Evolutionary conservation across 768 basidiomycete genomes (phyloP).

Genomic region (Pulveroboletus sp.): DNA sequence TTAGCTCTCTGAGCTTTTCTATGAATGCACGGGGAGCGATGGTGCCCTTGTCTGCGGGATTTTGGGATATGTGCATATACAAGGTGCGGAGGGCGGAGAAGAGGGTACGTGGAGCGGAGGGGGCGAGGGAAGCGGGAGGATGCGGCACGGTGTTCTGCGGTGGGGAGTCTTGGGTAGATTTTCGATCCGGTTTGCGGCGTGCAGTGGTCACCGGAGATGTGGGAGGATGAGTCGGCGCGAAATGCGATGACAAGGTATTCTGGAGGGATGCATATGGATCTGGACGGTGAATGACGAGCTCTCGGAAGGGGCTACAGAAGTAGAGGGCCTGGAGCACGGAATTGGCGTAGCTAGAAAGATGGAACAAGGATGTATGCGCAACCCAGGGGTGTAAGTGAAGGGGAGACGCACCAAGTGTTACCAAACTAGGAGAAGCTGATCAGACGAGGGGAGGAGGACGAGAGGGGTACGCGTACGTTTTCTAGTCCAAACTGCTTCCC

Average conservation of each 20-base stretch:
- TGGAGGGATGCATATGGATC: conserved; percentile 45
- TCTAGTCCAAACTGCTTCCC: conserved; percentile 93
- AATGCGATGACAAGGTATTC: conserved; percentile 28
- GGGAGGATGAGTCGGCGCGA: conserved; percentile 15
- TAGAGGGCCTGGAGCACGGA: conserved; percentile 98
- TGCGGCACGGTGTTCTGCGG: conserved; percentile 25
- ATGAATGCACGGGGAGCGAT: conserved; percentile 89
- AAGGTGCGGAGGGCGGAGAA: conserved; percentile 93
- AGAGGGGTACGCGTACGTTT: conserved; percentile 61
- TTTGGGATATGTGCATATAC: conserved; percentile 76
- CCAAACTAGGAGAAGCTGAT: conserved; percentile 62
- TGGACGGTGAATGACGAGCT: conserved; percentile 71
- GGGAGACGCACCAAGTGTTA: conserved; percentile 76
- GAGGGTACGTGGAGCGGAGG: conserved; percentile 64
- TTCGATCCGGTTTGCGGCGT: conserved; percentile 59
- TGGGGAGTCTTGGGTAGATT: conserved; percentile 34
- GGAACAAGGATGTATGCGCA: conserved; percentile 18
- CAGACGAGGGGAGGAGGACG: conserved; percentile 4
- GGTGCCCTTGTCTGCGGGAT: conserved; percentile 75
- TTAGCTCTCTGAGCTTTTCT: conserved; percentile 88
- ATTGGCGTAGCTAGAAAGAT: conserved; percentile 77
- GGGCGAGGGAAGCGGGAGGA: conserved; percentile 42
- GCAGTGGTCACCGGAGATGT: conserved; percentile 29
- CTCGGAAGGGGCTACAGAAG: conserved; percentile 90
- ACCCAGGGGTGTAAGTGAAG: conserved; percentile 1